Evolutionary conservation across 2,329 filamentous ascomycete species (phyloP), one percentile per base, ranked within the genome.

Genomic region (Monosporascus ibericus): DNA sequence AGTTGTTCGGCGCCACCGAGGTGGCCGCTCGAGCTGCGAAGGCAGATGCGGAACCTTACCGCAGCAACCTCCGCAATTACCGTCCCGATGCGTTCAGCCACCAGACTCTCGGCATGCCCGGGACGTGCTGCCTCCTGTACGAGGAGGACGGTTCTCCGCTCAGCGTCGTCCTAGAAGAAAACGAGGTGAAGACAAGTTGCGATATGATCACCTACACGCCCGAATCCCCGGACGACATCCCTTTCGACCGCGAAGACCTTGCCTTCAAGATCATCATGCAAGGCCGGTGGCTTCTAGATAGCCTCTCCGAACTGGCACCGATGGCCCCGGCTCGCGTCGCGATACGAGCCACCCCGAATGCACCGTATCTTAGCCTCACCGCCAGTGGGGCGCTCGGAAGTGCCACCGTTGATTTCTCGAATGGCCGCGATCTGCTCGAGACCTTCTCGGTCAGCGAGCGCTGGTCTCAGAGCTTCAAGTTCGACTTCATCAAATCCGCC

Each of bases 221-320:
- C 17, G 86, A 90, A 58, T 72, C 74, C 42, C 79, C 82, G 17
- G 86, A 92, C 49, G 87, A 92, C 49, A 97, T 99, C 46, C 94
- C 92, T 0, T 90, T 99, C 60, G 85, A 92, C 63, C 83, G 91
- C 34, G 82, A 90, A 48, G 81, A 85, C 49, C 77, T 97, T 8
- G 78, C 84, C 8, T 88, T 96, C 74, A 99, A 97, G 68, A 90
- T 96, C 54, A 97, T 99, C 66, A 96, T 96, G 88, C 88, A 86
- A 60, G 82, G 86, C 11, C 80, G 80, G 36, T 86, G 82, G 70
- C 79, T 92, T 5, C 78, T 87, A 11, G 88, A 92, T 63, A 84
- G 85, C 17, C 75, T 92, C 40, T 78, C 81, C 1, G 88, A 92
- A 65, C 78, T 87, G 47, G 81, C 79, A 1, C 80, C 80, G 14